Conservation (phyloP, 306 rosid species). For the Crotalaria pallida region DNA sequence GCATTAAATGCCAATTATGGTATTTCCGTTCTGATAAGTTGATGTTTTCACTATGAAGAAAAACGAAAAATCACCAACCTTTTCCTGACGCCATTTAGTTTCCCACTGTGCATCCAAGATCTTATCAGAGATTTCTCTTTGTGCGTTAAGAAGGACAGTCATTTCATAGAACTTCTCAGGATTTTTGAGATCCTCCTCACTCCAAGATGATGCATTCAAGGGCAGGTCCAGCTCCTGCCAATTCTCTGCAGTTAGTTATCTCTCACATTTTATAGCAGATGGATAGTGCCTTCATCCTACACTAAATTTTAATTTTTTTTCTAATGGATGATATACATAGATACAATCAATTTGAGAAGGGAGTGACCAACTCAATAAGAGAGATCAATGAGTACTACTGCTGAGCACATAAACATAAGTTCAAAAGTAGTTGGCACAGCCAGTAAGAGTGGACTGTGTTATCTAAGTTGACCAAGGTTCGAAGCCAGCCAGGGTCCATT, state of each 20-base stretch:
- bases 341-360: background rate
- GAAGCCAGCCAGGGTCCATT: too few species aligned
- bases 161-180: slow-evolving; percentile 80
- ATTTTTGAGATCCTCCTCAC: slow-evolving; percentile 76
- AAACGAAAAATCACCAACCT: slow-evolving; percentile 43
- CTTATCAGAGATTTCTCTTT: slow-evolving; percentile 86
- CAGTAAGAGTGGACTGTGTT: too few species aligned
- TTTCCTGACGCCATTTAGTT: slow-evolving; percentile 86
- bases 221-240: slow-evolving; percentile 89
- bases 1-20: slow-evolving; percentile 11
- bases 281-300: background rate
- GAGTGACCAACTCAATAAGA: background rate
- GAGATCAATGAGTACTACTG: background rate
- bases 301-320: background rate
- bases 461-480: too few species aligned
- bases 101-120: slow-evolving; percentile 92
- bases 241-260: slow-evolving; percentile 33
- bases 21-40: background rate
- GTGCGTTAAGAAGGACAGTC: slow-evolving; percentile 94
- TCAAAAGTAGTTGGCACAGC: too few species aligned
- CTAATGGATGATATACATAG: background rate
- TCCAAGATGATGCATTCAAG: slow-evolving; percentile 84
- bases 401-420: background rate
- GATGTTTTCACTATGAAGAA: background rate
- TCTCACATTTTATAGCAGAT: slow-evolving; percentile 1